Evolutionary conservation across 257 asterid genomes (phyloP).

Genomic region (Plantago ovata): DNA sequence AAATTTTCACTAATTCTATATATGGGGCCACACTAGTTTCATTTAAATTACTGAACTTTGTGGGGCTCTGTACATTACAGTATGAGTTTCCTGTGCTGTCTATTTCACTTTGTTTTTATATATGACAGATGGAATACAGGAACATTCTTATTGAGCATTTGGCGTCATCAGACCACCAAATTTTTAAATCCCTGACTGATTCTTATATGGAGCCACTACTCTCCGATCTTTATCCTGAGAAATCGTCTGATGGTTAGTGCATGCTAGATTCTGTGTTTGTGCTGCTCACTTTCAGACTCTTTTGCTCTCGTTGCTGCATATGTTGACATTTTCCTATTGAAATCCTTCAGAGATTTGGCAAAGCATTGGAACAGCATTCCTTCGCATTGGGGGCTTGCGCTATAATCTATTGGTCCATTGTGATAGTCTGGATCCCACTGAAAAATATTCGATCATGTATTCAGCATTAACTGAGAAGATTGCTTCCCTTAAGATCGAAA

Average conservation of each 20-base stretch:
- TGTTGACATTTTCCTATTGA: conserved; percentile 13
- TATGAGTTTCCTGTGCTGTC: too few relatives aligned
- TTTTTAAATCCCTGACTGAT: conserved; percentile 47
- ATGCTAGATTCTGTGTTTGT: conserved; percentile 16
- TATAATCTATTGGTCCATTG: conserved; percentile 66
- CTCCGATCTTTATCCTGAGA: conserved; percentile 40
- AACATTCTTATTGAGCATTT: conserved; percentile 45
- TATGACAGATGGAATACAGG: conserved; percentile 35
- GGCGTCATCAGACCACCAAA: conserved; percentile 57
- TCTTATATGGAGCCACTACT: conserved; percentile 62
- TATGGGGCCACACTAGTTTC: not conserved
- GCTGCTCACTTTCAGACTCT: not conserved
- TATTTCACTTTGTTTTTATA: conserved; percentile 13
- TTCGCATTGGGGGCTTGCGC: conserved; percentile 68
- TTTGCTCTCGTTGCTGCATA: conserved; percentile 10
- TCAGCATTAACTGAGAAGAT: conserved; percentile 60
- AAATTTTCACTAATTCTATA: not conserved
- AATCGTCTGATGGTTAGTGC: conserved; percentile 48
- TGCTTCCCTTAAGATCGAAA: conserved; percentile 70
- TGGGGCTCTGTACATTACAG: too few relatives aligned
- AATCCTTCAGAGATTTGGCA: conserved; percentile 31
- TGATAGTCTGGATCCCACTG: conserved; percentile 74
- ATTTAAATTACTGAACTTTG: not conserved
- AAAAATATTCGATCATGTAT: conserved; percentile 62
- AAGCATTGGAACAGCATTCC: conserved; percentile 52